phyloP scores from a whole-genome alignment of 768 basidiomycete species.

The Boletus reticuloceps region DNA sequence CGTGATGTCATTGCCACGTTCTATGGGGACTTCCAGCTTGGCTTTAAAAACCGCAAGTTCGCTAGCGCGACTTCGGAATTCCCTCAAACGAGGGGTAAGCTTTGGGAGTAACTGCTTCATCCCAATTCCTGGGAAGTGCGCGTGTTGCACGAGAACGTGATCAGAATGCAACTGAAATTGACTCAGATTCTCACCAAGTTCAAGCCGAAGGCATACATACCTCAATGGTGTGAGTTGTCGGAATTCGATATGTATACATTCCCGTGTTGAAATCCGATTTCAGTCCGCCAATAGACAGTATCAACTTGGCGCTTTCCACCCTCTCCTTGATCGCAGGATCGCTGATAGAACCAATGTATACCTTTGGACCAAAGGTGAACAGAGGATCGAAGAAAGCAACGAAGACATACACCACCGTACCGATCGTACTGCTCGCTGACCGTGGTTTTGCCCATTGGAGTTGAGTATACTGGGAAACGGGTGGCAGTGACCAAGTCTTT shows the following conservation, averaged over 20 bases:
- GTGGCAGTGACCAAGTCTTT: constrained; percentile 62
- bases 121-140: constrained; percentile 60
- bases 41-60: constrained; percentile 46
- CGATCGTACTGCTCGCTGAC: constrained; percentile 68
- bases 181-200: not conserved
- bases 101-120: constrained; percentile 79
- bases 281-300: constrained; percentile 68
- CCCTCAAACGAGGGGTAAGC: constrained; percentile 53
- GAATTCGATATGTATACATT: constrained; percentile 76
- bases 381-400: not conserved
- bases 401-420: constrained; percentile 70
- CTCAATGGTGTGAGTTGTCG: constrained; percentile 58
- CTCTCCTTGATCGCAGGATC: constrained; percentile 63
- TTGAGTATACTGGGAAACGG: constrained; percentile 67
- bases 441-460: constrained; percentile 81
- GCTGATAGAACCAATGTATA: constrained; percentile 73
- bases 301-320: constrained; percentile 73
- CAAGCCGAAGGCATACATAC: constrained; percentile 32
- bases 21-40: constrained; percentile 45
- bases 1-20: constrained; percentile 53
- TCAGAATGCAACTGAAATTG: constrained; percentile 67
- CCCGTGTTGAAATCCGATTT: constrained; percentile 88
- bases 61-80: constrained; percentile 38
- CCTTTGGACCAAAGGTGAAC: constrained; percentile 39
- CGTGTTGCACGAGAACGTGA: constrained; percentile 63